Evolutionary conservation across 2,329 filamentous ascomycete species (phyloP), one percentile per base, ranked within the genome.

Genomic region (Colletotrichum cuscutae): DNA sequence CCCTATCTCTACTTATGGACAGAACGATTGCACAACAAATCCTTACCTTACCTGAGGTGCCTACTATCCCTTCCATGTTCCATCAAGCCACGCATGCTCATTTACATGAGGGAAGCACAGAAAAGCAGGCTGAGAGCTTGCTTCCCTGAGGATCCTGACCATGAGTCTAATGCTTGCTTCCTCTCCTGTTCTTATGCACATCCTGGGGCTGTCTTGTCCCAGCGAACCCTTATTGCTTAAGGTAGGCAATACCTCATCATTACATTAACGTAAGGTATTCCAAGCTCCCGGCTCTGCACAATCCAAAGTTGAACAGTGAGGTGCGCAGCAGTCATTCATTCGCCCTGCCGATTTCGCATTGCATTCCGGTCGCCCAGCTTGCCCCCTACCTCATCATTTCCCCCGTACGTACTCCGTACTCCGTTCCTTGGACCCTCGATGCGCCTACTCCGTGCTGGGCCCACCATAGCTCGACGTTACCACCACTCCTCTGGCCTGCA

Each of bases 391-490:
- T 32, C 12, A 35, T 19, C 60, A 60, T 64, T 66, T 49, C 66
- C 69, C 64, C 49, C 46, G 53, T 53, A 28, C 46, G 49, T 61
- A 35, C 32, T 32, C 9, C 11, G 32, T 35, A 42, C 13, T 49
- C 4, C 19, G 19, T 49, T 9, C 19, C 42, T 49, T 49, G 8
- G 42, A n/a, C 42, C 42, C 19, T 49, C 19, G 42, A 49, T 49
- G 8, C 19, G 7, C 37, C 30, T 35, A 26, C 30, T 53, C 52
- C 59, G 63, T 63, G 49, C 42, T 49, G 19, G 65, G 37, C 57
- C 65, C 69, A 68, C 65, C 42, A 52, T 35, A 72, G 60, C 56
- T 56, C 66, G 60, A 56, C 58, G 56, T 49, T 46, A 54, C 12
- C 28, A 56, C 46, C 57, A 56, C 68, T 61, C 59, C 63, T 60